Conservation (phyloP, 75 land plant species). For the Chamaecyparis obtusa region DNA sequence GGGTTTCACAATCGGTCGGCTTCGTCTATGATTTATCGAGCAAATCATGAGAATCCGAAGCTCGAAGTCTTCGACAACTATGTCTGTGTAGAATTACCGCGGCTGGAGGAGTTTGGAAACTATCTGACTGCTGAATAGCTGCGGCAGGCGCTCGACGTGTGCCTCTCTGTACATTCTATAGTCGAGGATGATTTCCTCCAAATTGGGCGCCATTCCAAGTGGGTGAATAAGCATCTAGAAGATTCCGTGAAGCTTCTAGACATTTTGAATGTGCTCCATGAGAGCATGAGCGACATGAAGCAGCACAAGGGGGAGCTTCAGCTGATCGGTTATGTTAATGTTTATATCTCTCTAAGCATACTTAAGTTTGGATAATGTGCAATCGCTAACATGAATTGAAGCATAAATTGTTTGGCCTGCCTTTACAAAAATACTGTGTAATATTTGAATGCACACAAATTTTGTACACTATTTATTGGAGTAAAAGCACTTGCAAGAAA, state of each 20-base stretch:
- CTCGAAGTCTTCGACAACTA: slow-evolving; percentile 20
- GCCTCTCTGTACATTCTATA: slow-evolving; percentile 14
- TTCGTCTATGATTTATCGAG: background rate
- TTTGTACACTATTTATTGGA: too few relatives aligned
- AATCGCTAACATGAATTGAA: too few relatives aligned
- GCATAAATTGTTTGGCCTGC: too few relatives aligned
- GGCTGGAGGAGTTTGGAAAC: slow-evolving; percentile 8
- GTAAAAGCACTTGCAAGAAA: too few relatives aligned
- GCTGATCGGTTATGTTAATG: slow-evolving; percentile 8
- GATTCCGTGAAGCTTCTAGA: slow-evolving; percentile 31
- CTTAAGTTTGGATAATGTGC: too few relatives aligned
- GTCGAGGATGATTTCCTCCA: slow-evolving; percentile 24
- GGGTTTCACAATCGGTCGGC: background rate
- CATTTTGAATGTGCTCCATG: slow-evolving; percentile 19
- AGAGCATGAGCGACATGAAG: slow-evolving; percentile 14
- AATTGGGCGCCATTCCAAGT: slow-evolving; percentile 11
- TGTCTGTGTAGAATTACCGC: slow-evolving; percentile 7
- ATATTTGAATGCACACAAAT: too few relatives aligned
- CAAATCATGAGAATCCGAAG: slow-evolving; percentile 9
- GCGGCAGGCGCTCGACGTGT: slow-evolving; percentile 13
- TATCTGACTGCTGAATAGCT: slow-evolving; percentile 23
- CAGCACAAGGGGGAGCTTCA: slow-evolving; percentile 13
- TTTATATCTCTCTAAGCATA: too few relatives aligned
- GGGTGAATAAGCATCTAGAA: slow-evolving; percentile 34
- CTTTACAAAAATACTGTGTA: too few relatives aligned